Conservation (phyloP, 78 protist species). For the Dictyostelium capitatum region DNA sequence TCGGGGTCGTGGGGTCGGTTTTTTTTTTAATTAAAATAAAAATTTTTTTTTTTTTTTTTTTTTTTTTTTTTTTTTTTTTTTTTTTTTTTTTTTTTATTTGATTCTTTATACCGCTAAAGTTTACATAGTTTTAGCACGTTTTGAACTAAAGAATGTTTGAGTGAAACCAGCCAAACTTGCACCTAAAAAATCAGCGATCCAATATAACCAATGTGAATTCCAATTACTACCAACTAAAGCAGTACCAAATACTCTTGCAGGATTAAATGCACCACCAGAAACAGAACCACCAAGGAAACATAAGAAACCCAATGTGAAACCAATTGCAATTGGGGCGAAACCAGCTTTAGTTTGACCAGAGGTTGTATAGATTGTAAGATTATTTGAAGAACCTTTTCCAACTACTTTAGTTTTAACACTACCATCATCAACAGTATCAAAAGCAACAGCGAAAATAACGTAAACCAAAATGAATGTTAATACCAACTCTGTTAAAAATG, state of each 20-base stretch:
- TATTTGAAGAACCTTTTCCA: constrained; percentile 39
- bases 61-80: no score
- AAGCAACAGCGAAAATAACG: constrained; percentile 86
- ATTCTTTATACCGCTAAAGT: no score
- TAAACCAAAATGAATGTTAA: constrained; percentile 81
- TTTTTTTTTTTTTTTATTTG: no score
- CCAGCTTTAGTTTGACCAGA: constrained; percentile 82
- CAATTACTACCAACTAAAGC: constrained; percentile 73
- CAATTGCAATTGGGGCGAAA: constrained; percentile 87
- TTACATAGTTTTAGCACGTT: neutral
- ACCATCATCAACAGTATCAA: constrained; percentile 62
- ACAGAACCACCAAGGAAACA: constrained; percentile 82
- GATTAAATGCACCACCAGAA: constrained; percentile 87
- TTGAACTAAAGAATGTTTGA: constrained; percentile 58
- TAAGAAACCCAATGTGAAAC: constrained; percentile 87
- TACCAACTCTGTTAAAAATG: constrained; percentile 67
- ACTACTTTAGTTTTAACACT: constrained; percentile 67
- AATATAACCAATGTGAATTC: constrained; percentile 65
- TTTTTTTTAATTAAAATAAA: no score
- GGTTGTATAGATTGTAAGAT: constrained; percentile 82
- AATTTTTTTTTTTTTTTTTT: no score
- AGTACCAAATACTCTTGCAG: constrained; percentile 78
- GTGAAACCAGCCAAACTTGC: constrained; percentile 74
- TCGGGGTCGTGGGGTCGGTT: no score
- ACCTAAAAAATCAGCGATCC: constrained; percentile 78